Conservation (phyloP, 139 green algal genomes). For the Chlamydomonas eustigma region DNA sequence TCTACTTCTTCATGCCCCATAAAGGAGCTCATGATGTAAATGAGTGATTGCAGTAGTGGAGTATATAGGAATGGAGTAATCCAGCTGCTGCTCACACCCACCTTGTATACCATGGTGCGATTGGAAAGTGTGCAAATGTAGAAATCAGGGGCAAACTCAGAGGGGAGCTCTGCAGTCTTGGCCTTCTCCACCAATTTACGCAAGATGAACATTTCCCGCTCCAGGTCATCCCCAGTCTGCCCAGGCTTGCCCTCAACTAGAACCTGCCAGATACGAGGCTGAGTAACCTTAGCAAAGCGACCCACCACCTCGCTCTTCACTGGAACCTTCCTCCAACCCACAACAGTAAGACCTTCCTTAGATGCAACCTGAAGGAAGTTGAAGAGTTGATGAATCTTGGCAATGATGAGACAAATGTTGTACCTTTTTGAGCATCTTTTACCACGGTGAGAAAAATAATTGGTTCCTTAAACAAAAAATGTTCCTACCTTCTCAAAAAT, state of each 20-base stretch:
- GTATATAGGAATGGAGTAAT: too few species aligned
- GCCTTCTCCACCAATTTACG: constrained; percentile 90
- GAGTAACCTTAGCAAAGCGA: constrained; percentile 75
- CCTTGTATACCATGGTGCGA: constrained; percentile 97
- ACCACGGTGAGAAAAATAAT: too few species aligned
- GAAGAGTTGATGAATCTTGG: too few species aligned
- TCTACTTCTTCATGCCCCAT: too few species aligned
- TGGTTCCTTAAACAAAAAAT: not conserved
- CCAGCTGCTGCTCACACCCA: constrained; percentile 16
- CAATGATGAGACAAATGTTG: too few species aligned
- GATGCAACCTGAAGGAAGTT: constrained; percentile 42
- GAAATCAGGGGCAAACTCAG: constrained; percentile 64
- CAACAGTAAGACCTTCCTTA: constrained; percentile 78
- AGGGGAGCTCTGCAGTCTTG: constrained; percentile 42
- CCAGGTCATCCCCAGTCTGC: constrained; percentile 76
- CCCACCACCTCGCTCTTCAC: constrained; percentile 84
- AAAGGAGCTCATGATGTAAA: too few species aligned
- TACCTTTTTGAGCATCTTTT: too few species aligned
- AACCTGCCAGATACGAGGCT: constrained; percentile 88
- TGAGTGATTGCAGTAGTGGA: too few species aligned
- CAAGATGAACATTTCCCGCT: constrained; percentile 93
- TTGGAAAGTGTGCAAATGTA: constrained; percentile 88
- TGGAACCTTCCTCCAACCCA: constrained; percentile 93
- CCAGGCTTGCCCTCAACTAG: constrained; percentile 24
- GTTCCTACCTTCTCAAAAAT: constrained; percentile 62